Base-by-base conservation (phyloP, 768 basidiomycete species). In the Nidula microcarpa region DNA sequence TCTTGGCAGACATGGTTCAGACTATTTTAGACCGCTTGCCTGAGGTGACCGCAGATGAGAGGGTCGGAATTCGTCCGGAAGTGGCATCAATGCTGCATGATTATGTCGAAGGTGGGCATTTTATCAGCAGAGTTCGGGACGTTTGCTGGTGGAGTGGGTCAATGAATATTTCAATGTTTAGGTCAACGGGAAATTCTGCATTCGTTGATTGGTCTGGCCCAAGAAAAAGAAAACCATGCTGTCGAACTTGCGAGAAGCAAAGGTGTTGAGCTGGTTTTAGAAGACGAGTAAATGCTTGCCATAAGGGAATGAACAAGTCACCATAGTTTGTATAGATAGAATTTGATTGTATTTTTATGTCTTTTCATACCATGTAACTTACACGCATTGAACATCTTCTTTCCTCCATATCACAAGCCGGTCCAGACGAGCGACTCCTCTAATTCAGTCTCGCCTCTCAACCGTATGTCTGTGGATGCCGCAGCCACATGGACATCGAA, bases 1-100 rank as follows among this genome's bases (percentile, higher is more conserved):
- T 77, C 58, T 63, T 97, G 54, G 74, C 73, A 18, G 83, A 85
- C 16, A 94, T 95, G 90, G 69, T 85, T 3, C 67, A 77, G 51
- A 60, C 65, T 16, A 64, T 85, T 48, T 58, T 82, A 18, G 72
- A 75, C 13, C 75, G 74, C 2, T 71, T 90, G 13, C 85, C 86
- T 6, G 46, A 50, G 2, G 57, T 60, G 13, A 60, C 59, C 30
- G 52, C 67, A 35, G 53, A 61, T 14, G 57, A 66, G 9, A 51
- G 57, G 43, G 23, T 47, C 5, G 53, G 50, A 2, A 61, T 83
- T 43, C 74, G 90, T 37, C 72, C 75, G 3, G 80, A 86, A 9
- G 86, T 94, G 1, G 66, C 66, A 35, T 49, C 58, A 48, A 94
- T 94, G 90, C 71, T 88, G 48, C 67, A 71, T 33, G 71, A 86